Percentiles rank a stretch among this genome's conserved stretches.
Conservation (phyloP, 2,329 filamentous ascomycete genomes). For the Onygenales sp. region DNA sequence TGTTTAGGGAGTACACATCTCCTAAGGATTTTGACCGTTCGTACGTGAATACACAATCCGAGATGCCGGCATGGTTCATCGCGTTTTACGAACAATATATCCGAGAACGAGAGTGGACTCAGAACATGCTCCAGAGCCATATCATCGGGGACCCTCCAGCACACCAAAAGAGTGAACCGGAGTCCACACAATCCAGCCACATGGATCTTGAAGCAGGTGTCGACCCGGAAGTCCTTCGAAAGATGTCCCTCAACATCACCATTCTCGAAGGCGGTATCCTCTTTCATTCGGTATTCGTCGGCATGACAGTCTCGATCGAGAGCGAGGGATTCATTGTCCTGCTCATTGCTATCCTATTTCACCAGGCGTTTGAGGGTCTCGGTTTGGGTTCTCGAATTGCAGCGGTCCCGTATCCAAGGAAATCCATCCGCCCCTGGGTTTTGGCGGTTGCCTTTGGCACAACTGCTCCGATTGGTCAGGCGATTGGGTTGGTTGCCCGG, state of each 20-base stretch:
- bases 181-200: neutral
- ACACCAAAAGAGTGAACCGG: neutral
- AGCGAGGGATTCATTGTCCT: slow-evolving; percentile 45
- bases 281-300: slow-evolving; percentile 68
- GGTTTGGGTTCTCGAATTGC: slow-evolving; percentile 65
- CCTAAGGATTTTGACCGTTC: slow-evolving; percentile 5
- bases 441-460: slow-evolving; percentile 54
- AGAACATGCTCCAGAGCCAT: slow-evolving; percentile 41
- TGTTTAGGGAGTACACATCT: slow-evolving; percentile 4
- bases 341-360: slow-evolving; percentile 59
- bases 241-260: slow-evolving; percentile 59
- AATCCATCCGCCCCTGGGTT: slow-evolving; percentile 50
- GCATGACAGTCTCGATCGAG: slow-evolving; percentile 62
- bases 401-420: slow-evolving; percentile 50
- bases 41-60: slow-evolving; percentile 3
- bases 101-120: slow-evolving; percentile 50
- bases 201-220: slow-evolving; percentile 25
- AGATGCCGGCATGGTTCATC: slow-evolving; percentile 10
- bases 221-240: slow-evolving; percentile 39
- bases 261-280: slow-evolving; percentile 65
- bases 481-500: slow-evolving; percentile 50
- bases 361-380: slow-evolving; percentile 68
- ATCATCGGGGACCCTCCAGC: neutral
- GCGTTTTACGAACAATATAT: slow-evolving; percentile 45
- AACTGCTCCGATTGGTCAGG: slow-evolving; percentile 56